Conservation (phyloP, 2,329 filamentous ascomycete species). For the Calonectria leucothoes region DNA sequence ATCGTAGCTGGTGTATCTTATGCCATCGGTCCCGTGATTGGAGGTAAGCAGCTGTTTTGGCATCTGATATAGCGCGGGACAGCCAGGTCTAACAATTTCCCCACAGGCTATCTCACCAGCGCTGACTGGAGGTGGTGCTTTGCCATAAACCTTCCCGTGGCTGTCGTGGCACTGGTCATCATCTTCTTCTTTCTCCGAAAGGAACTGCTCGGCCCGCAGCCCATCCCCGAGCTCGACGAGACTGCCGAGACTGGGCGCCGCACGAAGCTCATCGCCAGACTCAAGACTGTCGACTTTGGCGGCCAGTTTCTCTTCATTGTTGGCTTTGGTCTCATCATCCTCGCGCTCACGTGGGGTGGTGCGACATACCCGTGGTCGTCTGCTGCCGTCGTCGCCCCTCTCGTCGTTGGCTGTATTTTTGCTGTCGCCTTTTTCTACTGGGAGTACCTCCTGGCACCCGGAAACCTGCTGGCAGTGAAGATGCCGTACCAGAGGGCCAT, state of each 20-base stretch:
- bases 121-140: constrained; percentile 76
- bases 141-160: constrained; percentile 70
- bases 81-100: constrained; percentile 10
- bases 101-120: constrained; percentile 59
- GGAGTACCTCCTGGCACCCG: constrained; percentile 66
- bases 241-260: constrained; percentile 47
- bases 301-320: constrained; percentile 68
- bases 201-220: constrained; percentile 66
- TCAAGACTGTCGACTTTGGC: constrained; percentile 66
- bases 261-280: constrained; percentile 54
- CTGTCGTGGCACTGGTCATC: constrained; percentile 61
- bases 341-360: constrained; percentile 68
- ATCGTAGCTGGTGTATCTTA: constrained; percentile 70
- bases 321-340: constrained; percentile 64
- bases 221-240: constrained; percentile 58
- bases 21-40: constrained; percentile 70
- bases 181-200: constrained; percentile 68
- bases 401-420: constrained; percentile 58
- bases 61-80: background rate
- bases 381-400: constrained; percentile 59
- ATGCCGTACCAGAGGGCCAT: constrained; percentile 69
- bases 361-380: constrained; percentile 64
- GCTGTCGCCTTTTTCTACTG: constrained; percentile 58
- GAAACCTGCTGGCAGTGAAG: constrained; percentile 55
- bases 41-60: constrained; percentile 50